Evolutionary conservation across 805 yeast species (phyloP).

Genomic region (Schizosaccharomyces osmophilus): DNA sequence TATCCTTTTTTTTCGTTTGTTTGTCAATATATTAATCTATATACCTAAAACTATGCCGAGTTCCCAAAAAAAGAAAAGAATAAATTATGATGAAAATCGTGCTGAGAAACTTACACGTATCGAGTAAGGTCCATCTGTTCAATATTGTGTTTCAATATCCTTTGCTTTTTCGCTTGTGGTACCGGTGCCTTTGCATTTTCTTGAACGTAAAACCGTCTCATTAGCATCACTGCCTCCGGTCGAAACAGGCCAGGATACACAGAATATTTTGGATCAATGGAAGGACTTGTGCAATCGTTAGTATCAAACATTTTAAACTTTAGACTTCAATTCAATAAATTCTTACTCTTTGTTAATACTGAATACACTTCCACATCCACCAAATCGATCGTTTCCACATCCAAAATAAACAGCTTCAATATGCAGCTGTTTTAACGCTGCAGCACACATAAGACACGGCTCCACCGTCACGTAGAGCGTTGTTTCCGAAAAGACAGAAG

Average conservation of each 20-base stretch:
- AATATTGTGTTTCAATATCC: constrained; percentile 26
- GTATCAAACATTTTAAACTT: neutral
- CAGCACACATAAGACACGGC: constrained; percentile 96
- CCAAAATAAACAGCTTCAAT: constrained; percentile 62
- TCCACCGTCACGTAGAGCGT: constrained; percentile 83
- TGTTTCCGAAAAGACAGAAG: constrained; percentile 23
- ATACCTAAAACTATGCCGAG: too few relatives aligned
- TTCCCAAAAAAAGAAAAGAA: too few relatives aligned
- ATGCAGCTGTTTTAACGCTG: constrained; percentile 61
- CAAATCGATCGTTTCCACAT: constrained; percentile 84
- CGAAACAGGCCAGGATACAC: constrained; percentile 58
- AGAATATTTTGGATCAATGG: constrained; percentile 18
- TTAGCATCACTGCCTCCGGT: constrained; percentile 57
- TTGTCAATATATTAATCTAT: too few relatives aligned
- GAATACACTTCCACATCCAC: constrained; percentile 82
- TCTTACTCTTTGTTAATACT: constrained; percentile 25
- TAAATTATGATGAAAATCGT: neutral
- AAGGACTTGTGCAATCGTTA: neutral
- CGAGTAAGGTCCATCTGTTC: constrained; percentile 29
- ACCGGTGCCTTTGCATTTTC: constrained; percentile 71
- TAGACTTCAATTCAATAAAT: constrained; percentile 3
- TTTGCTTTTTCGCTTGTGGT: constrained; percentile 44
- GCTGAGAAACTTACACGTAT: constrained; percentile 18
- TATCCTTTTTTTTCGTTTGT: too few relatives aligned
- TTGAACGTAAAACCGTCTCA: constrained; percentile 61